These are phyloP conservation scores for Biscogniauxia marginata DNA, from an alignment of 2,329 filamentous ascomycete species.

Conservation along the genomic window DNA sequence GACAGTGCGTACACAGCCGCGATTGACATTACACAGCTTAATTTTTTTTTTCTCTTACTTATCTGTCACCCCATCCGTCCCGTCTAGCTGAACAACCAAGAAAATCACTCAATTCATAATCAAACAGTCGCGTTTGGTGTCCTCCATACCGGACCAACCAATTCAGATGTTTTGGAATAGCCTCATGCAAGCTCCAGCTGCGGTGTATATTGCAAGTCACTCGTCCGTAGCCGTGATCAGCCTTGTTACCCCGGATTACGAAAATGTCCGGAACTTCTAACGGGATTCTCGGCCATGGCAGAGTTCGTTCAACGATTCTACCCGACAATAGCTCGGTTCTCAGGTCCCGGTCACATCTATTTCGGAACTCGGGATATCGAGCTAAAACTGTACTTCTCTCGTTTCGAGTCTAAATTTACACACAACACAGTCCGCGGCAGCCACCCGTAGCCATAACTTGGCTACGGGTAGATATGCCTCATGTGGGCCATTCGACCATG, in stretches of 20 bases:
- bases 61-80: constrained; percentile 2
- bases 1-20: background rate
- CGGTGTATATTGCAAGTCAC: constrained; percentile 26
- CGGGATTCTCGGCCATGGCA: constrained; percentile 27
- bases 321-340: constrained; percentile 31
- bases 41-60: background rate
- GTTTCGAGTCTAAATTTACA: too few relatives aligned
- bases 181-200: constrained; percentile 11
- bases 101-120: constrained; percentile 23
- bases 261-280: constrained; percentile 30
- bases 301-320: constrained; percentile 27
- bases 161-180: background rate
- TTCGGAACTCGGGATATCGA: background rate
- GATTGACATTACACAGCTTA: background rate
- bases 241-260: constrained; percentile 27
- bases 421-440: too few relatives aligned
- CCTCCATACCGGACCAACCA: constrained; percentile 13
- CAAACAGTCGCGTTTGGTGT: constrained; percentile 3
- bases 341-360: constrained; percentile 8
- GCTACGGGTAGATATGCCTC: background rate
- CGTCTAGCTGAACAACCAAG: background rate
- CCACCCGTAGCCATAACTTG: too few relatives aligned
- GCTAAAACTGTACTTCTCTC: constrained; percentile 3
- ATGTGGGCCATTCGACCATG: background rate
- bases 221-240: constrained; percentile 21